These are phyloP conservation scores for Coleophoma eucalyptorum DNA, from an alignment of 2,329 filamentous ascomycete species.

Conservation along the genomic window DNA sequence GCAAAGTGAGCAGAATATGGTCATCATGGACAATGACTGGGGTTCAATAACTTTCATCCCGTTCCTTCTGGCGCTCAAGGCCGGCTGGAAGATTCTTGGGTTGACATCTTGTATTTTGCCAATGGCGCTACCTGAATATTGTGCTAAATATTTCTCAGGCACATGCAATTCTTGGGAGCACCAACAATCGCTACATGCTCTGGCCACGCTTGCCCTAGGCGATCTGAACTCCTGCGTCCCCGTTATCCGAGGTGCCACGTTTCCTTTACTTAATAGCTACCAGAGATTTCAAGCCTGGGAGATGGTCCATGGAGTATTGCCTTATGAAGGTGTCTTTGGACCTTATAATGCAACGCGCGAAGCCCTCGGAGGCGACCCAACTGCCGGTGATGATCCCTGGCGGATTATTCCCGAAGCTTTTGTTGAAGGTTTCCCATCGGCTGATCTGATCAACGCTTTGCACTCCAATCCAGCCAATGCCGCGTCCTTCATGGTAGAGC, in stretches of 20 bases:
- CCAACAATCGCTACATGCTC: slow-evolving; percentile 39
- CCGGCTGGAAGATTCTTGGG: slow-evolving; percentile 39
- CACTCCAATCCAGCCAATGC: slow-evolving; percentile 36
- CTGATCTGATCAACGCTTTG: background rate
- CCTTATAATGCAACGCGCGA: slow-evolving; percentile 38
- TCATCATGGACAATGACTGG: slow-evolving; percentile 41
- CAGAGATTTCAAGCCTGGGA: slow-evolving; percentile 40
- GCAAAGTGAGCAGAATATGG: too few relatives aligned
- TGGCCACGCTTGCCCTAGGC: slow-evolving; percentile 41
- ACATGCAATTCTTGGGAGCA: slow-evolving; percentile 42
- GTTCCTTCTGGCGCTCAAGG: slow-evolving; percentile 38
- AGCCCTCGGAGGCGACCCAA: slow-evolving; percentile 36
- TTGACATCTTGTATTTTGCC: slow-evolving; percentile 22
- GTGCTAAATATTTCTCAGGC: slow-evolving; percentile 2
- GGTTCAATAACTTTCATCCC: slow-evolving; percentile 35
- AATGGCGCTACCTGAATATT: background rate
- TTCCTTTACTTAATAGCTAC: slow-evolving; percentile 41
- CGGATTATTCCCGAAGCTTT: slow-evolving; percentile 38
- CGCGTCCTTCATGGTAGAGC: slow-evolving; percentile 42
- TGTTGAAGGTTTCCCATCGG: slow-evolving; percentile 37
- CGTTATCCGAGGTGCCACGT: slow-evolving; percentile 41
- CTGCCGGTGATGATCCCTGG: slow-evolving; percentile 35
- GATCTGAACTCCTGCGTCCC: slow-evolving; percentile 40
- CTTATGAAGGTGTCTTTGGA: slow-evolving; percentile 42
- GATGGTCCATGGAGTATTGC: slow-evolving; percentile 35